Evolutionary conservation across 345 rosid species (phyloP).

Genomic region (Syzygium grande): DNA sequence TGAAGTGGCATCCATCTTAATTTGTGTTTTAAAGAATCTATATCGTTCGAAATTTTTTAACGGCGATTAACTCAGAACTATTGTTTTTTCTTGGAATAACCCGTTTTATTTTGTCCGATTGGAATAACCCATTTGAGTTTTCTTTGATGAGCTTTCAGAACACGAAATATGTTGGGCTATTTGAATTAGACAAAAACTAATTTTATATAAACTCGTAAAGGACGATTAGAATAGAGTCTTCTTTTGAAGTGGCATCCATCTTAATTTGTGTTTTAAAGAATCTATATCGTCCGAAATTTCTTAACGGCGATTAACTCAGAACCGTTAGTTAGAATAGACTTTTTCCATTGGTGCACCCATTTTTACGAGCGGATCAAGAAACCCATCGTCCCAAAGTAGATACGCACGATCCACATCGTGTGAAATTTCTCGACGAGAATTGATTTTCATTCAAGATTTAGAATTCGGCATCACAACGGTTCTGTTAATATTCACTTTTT

Average conservation of each 20-base stretch:
- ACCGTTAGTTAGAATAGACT: not conserved
- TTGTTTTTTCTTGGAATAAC: no score
- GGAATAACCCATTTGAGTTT: not conserved
- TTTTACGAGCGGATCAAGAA: not conserved
- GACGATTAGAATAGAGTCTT: fast-evolving
- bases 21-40: not conserved
- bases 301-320: not conserved
- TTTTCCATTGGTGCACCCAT: not conserved
- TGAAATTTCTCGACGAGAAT: not conserved
- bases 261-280: not conserved
- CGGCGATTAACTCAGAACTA: not conserved
- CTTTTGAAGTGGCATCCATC: not conserved
- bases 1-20: not conserved
- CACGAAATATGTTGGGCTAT: not conserved
- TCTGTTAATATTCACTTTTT: not conserved
- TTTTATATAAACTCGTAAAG: not conserved
- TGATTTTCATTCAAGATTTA: not conserved
- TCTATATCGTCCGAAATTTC: not conserved
- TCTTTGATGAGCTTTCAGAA: not conserved
- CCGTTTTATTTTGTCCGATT: not conserved
- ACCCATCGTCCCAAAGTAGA: not conserved
- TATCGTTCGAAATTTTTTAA: not conserved
- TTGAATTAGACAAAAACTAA: not conserved
- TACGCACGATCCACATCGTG: fast-evolving
- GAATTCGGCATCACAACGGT: not conserved